Evolutionary conservation across 306 rosid genomes (phyloP), one percentile per base, ranked within the genome.

Genomic region (Astragalus membranaceus): DNA sequence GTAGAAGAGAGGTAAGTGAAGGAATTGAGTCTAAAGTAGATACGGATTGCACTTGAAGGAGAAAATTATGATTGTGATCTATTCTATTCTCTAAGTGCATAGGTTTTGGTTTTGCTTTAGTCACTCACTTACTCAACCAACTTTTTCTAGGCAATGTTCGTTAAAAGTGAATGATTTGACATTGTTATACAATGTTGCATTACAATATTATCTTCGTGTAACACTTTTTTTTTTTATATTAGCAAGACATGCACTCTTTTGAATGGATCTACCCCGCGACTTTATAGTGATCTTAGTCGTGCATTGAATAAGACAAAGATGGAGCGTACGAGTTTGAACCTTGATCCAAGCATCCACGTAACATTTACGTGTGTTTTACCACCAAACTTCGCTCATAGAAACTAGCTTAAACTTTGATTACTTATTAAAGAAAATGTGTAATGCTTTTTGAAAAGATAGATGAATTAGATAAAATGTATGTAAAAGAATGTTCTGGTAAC

Each of bases 1-100:
- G 67, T 71, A 63, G 69, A 88, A 86, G 90, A 76, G 90, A 91
- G 86, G 92, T 72, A 70, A 90, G 92, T 75, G 84, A 78, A 75
- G 30, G 64, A 76, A 60, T 64, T 4, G 30, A 14, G 36, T 12
- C 7, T 60, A 73, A 72, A 72, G 76, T 58, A 46, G 76, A 58
- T 23, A 53, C 58, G 35, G 65, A 58, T 23, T 17, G 68, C 69
- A 64, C 78, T 78, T 39, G 50, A 75, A 35, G 26, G 58, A 75
- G 82, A 78, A 77, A 58, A 73, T 58, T 66, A 69, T 62, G 76
- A 67, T 77, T 58, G 67, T 73, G 71, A 79, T 78, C 42, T 43
- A 29, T 32, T 16, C 10, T 35, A 35, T 35, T 47, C 44, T 55
- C 13, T 16, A 61, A 39, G 42, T 32, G 47, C 78, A 43, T 72